Conservation (phyloP, 2,329 filamentous ascomycete genomes). For the Aspergillus awamori region DNA sequence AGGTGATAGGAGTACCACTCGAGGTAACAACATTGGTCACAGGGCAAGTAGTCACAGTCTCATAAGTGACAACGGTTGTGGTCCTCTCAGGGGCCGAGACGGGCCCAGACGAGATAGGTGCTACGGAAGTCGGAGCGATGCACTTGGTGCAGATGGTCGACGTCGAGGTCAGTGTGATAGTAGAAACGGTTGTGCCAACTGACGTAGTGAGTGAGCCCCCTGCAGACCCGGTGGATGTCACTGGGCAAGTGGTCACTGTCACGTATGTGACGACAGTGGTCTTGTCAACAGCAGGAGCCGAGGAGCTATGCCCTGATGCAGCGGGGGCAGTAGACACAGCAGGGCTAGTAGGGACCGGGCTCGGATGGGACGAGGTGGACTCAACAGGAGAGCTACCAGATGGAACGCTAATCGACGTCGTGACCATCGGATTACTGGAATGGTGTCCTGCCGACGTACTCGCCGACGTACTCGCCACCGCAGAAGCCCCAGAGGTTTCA, state of each 20-base stretch:
- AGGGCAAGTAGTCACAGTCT: constrained; percentile 17
- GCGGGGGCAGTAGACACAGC: constrained; percentile 8
- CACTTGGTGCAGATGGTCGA: constrained; percentile 30
- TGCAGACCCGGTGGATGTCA: constrained; percentile 41
- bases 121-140: constrained; percentile 13
- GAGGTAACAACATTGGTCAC: constrained; percentile 17
- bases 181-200: constrained; percentile 61
- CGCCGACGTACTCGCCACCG: constrained; percentile 6
- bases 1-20: constrained; percentile 7
- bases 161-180: constrained; percentile 35
- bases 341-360: constrained; percentile 18
- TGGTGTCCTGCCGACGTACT: background rate
- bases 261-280: constrained; percentile 33
- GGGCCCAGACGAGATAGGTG: constrained; percentile 16
- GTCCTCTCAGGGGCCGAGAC: constrained; percentile 1
- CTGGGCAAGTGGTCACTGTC: constrained; percentile 37
- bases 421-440: background rate
- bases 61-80: constrained; percentile 21
- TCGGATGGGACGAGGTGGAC: constrained; percentile 7
- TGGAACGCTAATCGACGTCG: background rate
- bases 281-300: constrained; percentile 18
- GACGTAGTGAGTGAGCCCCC: constrained; percentile 55
- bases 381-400: constrained; percentile 23
- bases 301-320: constrained; percentile 10
- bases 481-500: constrained; percentile 18